Evolutionary conservation across 2,329 filamentous ascomycete species (phyloP), one percentile per base, ranked within the genome.

Genomic region (Ophiocordyceps camponoti-floridani): DNA sequence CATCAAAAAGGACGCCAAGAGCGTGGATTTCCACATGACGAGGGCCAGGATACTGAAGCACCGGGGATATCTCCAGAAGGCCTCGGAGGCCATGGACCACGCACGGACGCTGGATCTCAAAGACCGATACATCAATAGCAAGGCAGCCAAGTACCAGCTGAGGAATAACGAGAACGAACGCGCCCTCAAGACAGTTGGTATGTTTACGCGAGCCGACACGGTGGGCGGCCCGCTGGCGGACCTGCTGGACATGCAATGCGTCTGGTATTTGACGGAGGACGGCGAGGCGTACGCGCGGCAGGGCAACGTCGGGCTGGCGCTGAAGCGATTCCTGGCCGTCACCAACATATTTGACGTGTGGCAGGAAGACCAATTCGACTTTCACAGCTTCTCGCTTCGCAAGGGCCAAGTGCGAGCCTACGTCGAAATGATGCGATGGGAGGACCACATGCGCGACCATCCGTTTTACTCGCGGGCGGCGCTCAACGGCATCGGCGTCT

Each of bases 311-410:
- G 86, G 82, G 4, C 72, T 95, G 47, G 89, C 93, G 0, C 69
- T 98, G 44, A 98, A 98, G 69, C 79, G 93, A 43, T 89, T 95
- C 62, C 84, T 88, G 51, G 72, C 84, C 19, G 76, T 98, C 46
- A 81, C 82, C 60, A 86, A 84, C 62, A 93, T 98, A 51, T 98
- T 98, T 56, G 89, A 96, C 52, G 79, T 86, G 18, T 98, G 91
- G 91, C 83, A 94, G 58, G 93, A 98, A 60, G 91, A 98, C 54
- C 91, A 98, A 57, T 95, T 96, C 55, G 91, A 98, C 60, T 98
- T 98, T 69, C 93, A 98, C 69, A 86, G 79, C 59, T 98, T 98
- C 63, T 95, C 87, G 18, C 69, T 98, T n/a, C 74, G 91, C 18
- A 98, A 96, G 63, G 93, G 93, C 13, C 89, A 94, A 69, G 85